Base-by-base conservation (phyloP, 2,329 filamentous ascomycete species). In the Tolypocladium amazonense region DNA sequence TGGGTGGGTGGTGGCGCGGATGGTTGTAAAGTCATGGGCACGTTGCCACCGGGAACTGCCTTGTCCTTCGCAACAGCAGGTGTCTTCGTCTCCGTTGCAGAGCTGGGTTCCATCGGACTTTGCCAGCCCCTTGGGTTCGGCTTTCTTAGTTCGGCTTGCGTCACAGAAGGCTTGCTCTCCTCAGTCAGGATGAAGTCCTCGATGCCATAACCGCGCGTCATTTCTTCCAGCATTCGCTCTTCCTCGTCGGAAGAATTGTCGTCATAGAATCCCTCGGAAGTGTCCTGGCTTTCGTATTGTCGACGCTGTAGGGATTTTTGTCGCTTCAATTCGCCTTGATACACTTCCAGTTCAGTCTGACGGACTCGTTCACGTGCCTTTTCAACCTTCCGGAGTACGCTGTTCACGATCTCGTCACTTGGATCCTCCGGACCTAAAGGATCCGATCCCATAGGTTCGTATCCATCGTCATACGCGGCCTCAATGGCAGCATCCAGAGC, bases 401-500 rank as follows among this genome's bases (percentile, higher is more conserved):
- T 83, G 0, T 77, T 78, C 11, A 82, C 77, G 27, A 79, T 73
- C 37, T 81, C 73, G 18, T 77, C 73, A 55, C 77, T 71, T 41
- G 75, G 68, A 30, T 72, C 69, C 54, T 74, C 69, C 60, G 64
- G 37, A 9, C 61, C 64, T n/a, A 70, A 65, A n/a, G 79, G 73
- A 30, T 77, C 75, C 8, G 79, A 73, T 23, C 80, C 79, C 71
- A 83, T 85, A 4, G 89, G 89, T 69, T 96, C 92, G 63, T 91
- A 89, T 0, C 90, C 90, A 63, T 97, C 92, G 70, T 96, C 89
- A 71, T 97, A 99, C 6, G 93, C 94, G 57, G 93, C 93, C 73
- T 97, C 94, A 11, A 97, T 92, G 18, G 94, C 94, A 30, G 92
- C 93, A 75, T 97, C 93, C 52, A 97, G 80, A 4, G 94, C 94